phyloP scores from a whole-genome alignment of 2,329 filamentous ascomycete genomes.

The Diaporthe eres region DNA sequence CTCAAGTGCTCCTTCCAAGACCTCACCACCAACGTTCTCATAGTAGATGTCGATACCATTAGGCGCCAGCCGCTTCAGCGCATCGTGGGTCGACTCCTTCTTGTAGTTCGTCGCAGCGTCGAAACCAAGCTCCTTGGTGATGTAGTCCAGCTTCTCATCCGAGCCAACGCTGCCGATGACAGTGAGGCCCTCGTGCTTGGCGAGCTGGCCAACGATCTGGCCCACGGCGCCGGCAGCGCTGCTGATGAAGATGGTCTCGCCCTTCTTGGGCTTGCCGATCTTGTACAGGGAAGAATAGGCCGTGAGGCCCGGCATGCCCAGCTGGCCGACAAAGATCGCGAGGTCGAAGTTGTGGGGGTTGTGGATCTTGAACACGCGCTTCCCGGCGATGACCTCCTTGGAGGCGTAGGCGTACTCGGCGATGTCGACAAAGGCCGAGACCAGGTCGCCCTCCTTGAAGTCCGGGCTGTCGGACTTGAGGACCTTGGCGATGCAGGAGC shows the following conservation, averaged over 20 bases:
- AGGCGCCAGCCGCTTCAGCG: conserved; percentile 79
- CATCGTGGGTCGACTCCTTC: conserved; percentile 79
- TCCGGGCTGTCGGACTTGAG: conserved; percentile 74
- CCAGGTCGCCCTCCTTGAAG: conserved; percentile 77
- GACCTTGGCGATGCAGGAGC: conserved; percentile 75
- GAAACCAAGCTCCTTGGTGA: conserved; percentile 65
- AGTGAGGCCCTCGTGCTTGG: conserved; percentile 83
- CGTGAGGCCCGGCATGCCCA: conserved; percentile 66
- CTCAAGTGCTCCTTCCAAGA: conserved; percentile 61
- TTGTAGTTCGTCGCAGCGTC: conserved; percentile 88
- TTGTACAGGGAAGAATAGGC: conserved; percentile 73
- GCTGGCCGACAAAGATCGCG: conserved; percentile 78
- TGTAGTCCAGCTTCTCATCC: conserved; percentile 83
- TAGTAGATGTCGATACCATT: conserved; percentile 80
- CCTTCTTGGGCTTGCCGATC: conserved; percentile 79
- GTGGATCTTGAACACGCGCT: conserved; percentile 67
- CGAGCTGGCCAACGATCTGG: conserved; percentile 85
- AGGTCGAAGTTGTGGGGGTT: conserved; percentile 79
- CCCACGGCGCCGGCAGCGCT: conserved; percentile 87
- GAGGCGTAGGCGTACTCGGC: conserved; percentile 78
- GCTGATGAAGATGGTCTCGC: conserved; percentile 86
- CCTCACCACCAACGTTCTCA: conserved; percentile 68
- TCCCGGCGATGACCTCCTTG: conserved; percentile 54
- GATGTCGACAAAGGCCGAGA: conserved; percentile 70
- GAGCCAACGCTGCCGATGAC: conserved; percentile 87